phyloP scores from a whole-genome alignment of 768 basidiomycete species.

The Hericium alpestre region DNA sequence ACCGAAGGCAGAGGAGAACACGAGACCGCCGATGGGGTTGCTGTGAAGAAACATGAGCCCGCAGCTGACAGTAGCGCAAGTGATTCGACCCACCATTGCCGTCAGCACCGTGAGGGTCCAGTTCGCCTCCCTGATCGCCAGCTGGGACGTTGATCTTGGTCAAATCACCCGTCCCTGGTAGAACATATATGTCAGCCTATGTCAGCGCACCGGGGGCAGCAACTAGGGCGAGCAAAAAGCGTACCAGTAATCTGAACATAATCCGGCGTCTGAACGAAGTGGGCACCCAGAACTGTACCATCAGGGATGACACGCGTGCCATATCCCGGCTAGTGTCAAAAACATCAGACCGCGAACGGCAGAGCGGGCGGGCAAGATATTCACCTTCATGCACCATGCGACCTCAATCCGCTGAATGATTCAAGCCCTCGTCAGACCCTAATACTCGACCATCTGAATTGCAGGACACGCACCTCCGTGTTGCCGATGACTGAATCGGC shows the following conservation, averaged over 20 bases:
- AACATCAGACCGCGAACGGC: background rate
- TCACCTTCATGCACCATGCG: constrained; percentile 41
- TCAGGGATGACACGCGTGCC: constrained; percentile 64
- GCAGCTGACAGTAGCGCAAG: background rate
- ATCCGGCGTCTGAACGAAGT: constrained; percentile 64
- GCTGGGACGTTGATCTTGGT: constrained; percentile 42
- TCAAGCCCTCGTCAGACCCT: constrained; percentile 25
- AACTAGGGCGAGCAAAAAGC: background rate
- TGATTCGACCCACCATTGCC: constrained; percentile 31
- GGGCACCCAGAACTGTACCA: constrained; percentile 57
- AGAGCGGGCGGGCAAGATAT: constrained; percentile 1
- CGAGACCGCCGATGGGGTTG: constrained; percentile 55
- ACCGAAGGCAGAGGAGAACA: constrained; percentile 60
- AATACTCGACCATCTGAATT: no score
- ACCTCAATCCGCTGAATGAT: constrained; percentile 34
- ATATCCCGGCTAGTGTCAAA: constrained; percentile 34
- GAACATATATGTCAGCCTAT: background rate
- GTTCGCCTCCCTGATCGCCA: constrained; percentile 51
- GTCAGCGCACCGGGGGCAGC: background rate
- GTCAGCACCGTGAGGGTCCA: constrained; percentile 61
- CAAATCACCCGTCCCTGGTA: constrained; percentile 33
- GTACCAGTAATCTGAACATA: constrained; percentile 35
- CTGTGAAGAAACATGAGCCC: constrained; percentile 14
- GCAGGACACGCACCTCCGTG: constrained; percentile 37
- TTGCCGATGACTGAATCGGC: constrained; percentile 45